Conservation (phyloP, 75 land plant species). For the Pinus albicaulis region DNA sequence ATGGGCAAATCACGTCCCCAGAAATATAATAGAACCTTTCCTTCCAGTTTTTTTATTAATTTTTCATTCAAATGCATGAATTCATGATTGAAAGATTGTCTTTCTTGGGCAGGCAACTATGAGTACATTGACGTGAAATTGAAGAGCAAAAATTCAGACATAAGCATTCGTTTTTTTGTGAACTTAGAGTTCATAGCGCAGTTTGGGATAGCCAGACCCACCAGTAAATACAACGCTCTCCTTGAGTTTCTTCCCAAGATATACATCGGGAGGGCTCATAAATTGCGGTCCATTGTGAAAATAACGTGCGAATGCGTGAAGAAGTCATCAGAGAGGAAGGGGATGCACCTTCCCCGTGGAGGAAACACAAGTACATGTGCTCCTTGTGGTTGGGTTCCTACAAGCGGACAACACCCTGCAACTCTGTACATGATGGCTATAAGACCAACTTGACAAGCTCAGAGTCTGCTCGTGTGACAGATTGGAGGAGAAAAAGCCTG, state of each 20-base stretch:
- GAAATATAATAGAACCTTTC: constrained; percentile 7
- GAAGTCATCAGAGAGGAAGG: too few species aligned
- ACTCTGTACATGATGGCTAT: too few species aligned
- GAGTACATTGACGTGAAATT: constrained; percentile 15
- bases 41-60: neutral
- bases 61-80: neutral
- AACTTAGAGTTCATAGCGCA: constrained; percentile 15
- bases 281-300: too few species aligned
- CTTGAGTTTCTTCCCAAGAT: neutral
- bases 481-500: too few species aligned
- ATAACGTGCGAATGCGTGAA: too few species aligned
- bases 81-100: neutral
- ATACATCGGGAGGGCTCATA: constrained; percentile 3
- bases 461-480: too few species aligned
- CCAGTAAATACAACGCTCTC: neutral
- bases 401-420: too few species aligned
- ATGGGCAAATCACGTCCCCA: constrained; percentile 25
- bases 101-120: constrained; percentile 11
- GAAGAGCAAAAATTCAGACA: neutral
- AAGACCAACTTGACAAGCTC: too few species aligned
- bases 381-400: too few species aligned
- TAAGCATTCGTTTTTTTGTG: neutral
- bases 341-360: too few species aligned
- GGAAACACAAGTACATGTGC: too few species aligned
- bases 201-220: constrained; percentile 21